phyloP scores from a whole-genome alignment of 495 filamentous ascomycete species.

The Staphylotrichum tortipilum region DNA sequence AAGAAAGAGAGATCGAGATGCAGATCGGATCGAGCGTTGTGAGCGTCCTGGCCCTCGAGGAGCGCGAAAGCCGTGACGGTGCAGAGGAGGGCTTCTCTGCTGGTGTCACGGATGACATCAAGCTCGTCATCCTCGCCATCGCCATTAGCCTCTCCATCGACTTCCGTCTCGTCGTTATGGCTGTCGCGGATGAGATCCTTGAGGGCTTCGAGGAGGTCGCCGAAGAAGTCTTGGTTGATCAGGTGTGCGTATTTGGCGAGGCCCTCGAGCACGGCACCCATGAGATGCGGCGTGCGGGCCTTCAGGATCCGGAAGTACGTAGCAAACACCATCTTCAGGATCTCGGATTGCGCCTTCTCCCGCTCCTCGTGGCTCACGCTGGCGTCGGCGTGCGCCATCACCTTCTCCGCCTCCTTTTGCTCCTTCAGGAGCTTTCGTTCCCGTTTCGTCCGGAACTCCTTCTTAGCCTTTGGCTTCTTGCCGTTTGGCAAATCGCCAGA shows the following conservation, averaged over 20 bases:
- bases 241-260: slow-evolving; percentile 83
- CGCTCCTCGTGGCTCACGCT: slow-evolving; percentile 83
- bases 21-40: slow-evolving; percentile 50
- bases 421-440: slow-evolving; percentile 61
- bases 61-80: slow-evolving; percentile 92
- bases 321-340: slow-evolving; percentile 88
- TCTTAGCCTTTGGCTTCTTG: slow-evolving; percentile 66
- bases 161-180: slow-evolving; percentile 36
- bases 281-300: slow-evolving; percentile 63
- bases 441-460: slow-evolving; percentile 42
- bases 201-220: slow-evolving; percentile 85
- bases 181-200: slow-evolving; percentile 78
- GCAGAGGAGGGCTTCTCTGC: slow-evolving; percentile 84
- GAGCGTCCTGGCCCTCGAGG: slow-evolving; percentile 80
- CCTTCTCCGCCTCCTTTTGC: slow-evolving; percentile 78
- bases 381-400: slow-evolving; percentile 88
- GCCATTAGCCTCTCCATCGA: slow-evolving; percentile 10
- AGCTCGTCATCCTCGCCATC: slow-evolving; percentile 29
- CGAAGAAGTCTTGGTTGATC: slow-evolving; percentile 98
- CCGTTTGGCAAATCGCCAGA: slow-evolving; percentile 34
- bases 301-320: slow-evolving; percentile 93
- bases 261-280: slow-evolving; percentile 86
- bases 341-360: slow-evolving; percentile 87
- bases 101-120: slow-evolving; percentile 51
- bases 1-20: slow-evolving; percentile 92